Percentiles rank a stretch among this genome's conserved stretches.
Conservation (phyloP, 306 rosid species). For the Medicago arabica region DNA sequence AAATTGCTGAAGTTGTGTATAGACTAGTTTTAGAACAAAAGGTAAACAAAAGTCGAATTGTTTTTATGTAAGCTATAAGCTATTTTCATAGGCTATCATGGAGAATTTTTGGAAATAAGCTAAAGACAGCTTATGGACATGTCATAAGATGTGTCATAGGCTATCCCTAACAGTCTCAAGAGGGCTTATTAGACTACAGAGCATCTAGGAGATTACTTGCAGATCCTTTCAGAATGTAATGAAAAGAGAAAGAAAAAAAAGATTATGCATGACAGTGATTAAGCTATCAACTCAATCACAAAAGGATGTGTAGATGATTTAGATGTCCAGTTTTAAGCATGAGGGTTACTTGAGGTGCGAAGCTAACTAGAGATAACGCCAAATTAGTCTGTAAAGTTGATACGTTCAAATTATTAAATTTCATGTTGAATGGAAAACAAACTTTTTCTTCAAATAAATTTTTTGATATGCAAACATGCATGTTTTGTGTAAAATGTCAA, state of each 20-base stretch:
- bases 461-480: constrained; percentile 1
- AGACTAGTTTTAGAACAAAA: no score
- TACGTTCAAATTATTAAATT: background rate
- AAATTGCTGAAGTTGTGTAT: background rate
- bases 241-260: background rate
- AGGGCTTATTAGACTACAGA: background rate
- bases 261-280: background rate
- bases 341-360: background rate
- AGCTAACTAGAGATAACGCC: background rate
- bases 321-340: background rate
- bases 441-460: background rate
- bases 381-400: background rate
- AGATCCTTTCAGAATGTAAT: background rate
- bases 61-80: background rate
- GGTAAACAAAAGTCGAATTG: no score
- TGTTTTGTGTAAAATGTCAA: background rate
- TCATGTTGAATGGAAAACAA: constrained; percentile 9
- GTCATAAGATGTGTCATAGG: background rate
- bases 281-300: background rate
- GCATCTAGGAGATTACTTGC: background rate
- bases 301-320: background rate
- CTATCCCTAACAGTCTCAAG: background rate
- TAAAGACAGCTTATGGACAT: background rate
- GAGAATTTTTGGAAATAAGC: background rate
- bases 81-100: background rate